These are phyloP conservation scores for Sclerotinia nivalis DNA, from an alignment of 2,329 filamentous ascomycete genomes.

Conservation along the genomic window DNA sequence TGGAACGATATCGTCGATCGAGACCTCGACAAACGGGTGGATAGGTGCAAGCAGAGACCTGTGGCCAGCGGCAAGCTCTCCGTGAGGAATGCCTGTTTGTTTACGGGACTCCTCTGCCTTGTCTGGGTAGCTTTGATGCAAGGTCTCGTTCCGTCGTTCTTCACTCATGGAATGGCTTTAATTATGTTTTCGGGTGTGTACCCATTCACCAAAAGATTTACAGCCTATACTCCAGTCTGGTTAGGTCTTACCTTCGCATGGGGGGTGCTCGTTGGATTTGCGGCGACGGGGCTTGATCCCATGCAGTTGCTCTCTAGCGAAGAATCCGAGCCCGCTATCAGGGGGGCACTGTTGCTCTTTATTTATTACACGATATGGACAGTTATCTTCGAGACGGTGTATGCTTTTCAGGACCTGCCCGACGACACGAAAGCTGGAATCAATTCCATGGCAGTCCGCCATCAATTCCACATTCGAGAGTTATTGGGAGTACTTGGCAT, in stretches of 20 bases:
- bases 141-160: neutral
- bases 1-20: neutral
- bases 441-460: slow-evolving; percentile 8
- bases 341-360: neutral
- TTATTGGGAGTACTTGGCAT: neutral
- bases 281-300: neutral
- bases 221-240: neutral
- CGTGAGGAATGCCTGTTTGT: neutral
- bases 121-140: neutral
- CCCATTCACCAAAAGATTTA: neutral
- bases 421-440: slow-evolving; percentile 24
- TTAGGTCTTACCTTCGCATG: neutral
- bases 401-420: slow-evolving; percentile 23
- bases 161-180: neutral
- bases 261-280: neutral
- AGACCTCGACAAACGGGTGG: neutral
- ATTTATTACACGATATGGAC: slow-evolving; percentile 8
- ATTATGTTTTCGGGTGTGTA: neutral
- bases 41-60: neutral
- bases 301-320: neutral
- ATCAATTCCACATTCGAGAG: slow-evolving; percentile 2
- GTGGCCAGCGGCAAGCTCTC: neutral
- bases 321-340: neutral
- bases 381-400: slow-evolving; percentile 21
- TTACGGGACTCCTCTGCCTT: neutral